Base-by-base conservation (phyloP, 2,329 filamentous ascomycete genomes). In the Aspergillus caelatus region DNA sequence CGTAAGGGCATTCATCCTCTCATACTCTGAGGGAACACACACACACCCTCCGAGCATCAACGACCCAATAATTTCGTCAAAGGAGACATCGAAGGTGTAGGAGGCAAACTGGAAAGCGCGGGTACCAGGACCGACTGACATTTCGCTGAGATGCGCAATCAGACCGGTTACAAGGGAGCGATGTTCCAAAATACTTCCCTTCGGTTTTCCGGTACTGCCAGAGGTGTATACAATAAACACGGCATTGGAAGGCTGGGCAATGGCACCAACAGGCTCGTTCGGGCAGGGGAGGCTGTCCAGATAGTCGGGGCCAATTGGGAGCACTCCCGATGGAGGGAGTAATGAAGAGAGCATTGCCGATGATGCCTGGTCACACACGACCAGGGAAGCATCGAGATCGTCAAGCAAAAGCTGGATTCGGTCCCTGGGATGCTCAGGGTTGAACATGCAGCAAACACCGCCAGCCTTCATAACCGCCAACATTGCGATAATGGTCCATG, bases 81-180 rank as follows among this genome's bases (percentile, higher is more conserved):
- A 45, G 14, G 26, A 45, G 21, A 45, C 55, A 46, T 57, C 55
- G 16, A 50, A 50, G 23, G 46, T 50, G 46, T 50, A 50, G 3
- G 46, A 26, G 14, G 55, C 53, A 32, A 62, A 62, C 28, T 62
- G 60, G 10, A 62, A 41, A 12, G 57, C 34, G 23, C 55, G 53
- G 14, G 60, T 14, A 30, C n/a, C 30, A 36, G 60, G 43, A 16
- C 46, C 46, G 7, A 50, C 16, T 30, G 23, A 36, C 57, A 21
- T 52, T 12, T 34, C 46, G 3, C 8, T 32, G 6, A 26, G 23
- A 50, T 50, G 26, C 5, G 45, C 57, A n/a, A 36, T 8, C 28
- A 34, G n/a, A 23, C 21, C 57, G 21, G 28, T 34, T 5, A 57
- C 50, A 58, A 21, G 52, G 28, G 19, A 12, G 9, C 19, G 32